These are phyloP conservation scores for Talaromyces thailandensis DNA, from an alignment of 495 filamentous ascomycete genomes.

Conservation along the genomic window DNA sequence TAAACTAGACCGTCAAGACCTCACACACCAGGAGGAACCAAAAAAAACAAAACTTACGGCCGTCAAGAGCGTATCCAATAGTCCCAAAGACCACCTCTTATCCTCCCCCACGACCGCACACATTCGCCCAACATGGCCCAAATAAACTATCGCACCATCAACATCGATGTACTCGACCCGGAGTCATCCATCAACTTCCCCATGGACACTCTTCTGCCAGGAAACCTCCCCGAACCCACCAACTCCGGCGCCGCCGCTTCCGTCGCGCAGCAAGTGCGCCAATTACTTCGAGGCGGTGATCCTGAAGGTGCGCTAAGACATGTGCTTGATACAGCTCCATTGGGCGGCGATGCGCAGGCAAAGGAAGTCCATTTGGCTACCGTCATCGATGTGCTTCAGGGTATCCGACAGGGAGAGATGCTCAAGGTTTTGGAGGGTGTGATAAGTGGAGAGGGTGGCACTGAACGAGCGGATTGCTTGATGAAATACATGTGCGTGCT, in stretches of 20 bases:
- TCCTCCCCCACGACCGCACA: conserved; percentile 1
- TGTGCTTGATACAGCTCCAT: conserved; percentile 67
- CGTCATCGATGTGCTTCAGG: conserved; percentile 80
- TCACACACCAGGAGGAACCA: not conserved
- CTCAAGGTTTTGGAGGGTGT: conserved; percentile 70
- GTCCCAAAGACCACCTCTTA: conserved; percentile 3
- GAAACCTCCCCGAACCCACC: conserved; percentile 49
- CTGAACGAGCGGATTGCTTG: conserved; percentile 50
- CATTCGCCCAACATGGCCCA: conserved; percentile 35
- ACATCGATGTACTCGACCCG: conserved; percentile 83
- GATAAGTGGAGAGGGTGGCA: conserved; percentile 59
- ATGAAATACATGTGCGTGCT: conserved; percentile 42
- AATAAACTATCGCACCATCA: conserved; percentile 83
- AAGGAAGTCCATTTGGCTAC: conserved; percentile 80
- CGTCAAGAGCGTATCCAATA: not conserved
- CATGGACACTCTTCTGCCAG: conserved; percentile 64
- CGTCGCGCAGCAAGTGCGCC: conserved; percentile 67
- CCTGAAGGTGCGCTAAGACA: conserved; percentile 72
- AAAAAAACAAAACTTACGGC: not conserved
- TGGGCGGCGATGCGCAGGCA: conserved; percentile 61
- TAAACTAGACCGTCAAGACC: not conserved
- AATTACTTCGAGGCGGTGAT: conserved; percentile 78
- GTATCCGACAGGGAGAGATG: conserved; percentile 87
- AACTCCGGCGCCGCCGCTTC: conserved; percentile 63
- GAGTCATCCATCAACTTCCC: conserved; percentile 84